Conservation (phyloP, 371 early-diverging fungal genomes). For the Massospora cicadina region DNA sequence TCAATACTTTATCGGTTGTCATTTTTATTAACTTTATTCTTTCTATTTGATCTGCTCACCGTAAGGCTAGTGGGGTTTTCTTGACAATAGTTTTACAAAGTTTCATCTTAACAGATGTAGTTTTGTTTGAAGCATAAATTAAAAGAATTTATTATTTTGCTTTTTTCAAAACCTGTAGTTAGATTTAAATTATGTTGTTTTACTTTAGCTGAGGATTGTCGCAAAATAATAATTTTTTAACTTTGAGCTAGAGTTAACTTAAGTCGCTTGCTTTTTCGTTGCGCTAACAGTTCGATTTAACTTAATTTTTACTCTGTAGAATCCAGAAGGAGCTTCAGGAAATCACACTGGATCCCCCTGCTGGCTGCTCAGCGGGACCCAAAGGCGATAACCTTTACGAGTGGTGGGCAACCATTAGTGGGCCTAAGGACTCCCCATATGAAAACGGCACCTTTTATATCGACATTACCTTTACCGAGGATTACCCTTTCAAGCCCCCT, state of each 20-base stretch:
- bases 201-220: neutral
- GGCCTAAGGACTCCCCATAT: conserved; percentile 73
- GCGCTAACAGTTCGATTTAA: neutral
- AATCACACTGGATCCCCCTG: conserved; percentile 85
- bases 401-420: conserved; percentile 88
- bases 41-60: too few species aligned
- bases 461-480: conserved; percentile 61
- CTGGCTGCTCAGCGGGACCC: conserved; percentile 90
- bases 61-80: too few species aligned
- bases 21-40: too few species aligned
- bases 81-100: too few species aligned
- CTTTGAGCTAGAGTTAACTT: neutral
- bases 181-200: neutral
- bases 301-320: conserved; percentile 23
- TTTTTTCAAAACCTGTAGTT: neutral
- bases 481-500: conserved; percentile 93
- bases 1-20: neutral
- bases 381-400: conserved; percentile 91
- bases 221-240: neutral
- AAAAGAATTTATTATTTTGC: neutral
- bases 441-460: conserved; percentile 60
- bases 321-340: conserved; percentile 91
- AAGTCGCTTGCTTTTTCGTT: neutral
- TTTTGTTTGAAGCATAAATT: neutral
- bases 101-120: neutral